Base-by-base conservation (phyloP, 352 stramenopile species). In the Phytophthora melonis region DNA sequence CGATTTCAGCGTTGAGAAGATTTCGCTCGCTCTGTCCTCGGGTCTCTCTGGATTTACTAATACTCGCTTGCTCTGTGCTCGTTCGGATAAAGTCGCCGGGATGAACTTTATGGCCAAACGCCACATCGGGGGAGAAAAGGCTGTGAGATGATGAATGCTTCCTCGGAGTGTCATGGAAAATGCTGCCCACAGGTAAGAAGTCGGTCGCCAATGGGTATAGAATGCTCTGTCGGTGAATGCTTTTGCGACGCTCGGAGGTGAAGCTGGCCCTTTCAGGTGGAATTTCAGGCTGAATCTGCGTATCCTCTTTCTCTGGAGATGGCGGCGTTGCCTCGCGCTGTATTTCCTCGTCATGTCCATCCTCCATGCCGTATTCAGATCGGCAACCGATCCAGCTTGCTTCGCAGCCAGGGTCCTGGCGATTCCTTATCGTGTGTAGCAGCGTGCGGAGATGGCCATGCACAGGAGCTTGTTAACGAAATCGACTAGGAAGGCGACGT, bases 171-270 rank as follows among this genome's bases (percentile, higher is more conserved):
- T 88, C 79, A 25, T 79, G 80, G 1, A 88, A 58, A 50, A 88
- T 66, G 23, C 75, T 80, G 32, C 81, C 87, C 34, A 78, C 63
- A 7, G 81, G 72, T 14, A 87, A 36, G 27, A 88, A 76, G 53
- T 88, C 83, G 27, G 76, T 73, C 49, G 74, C 25, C 41, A 56
- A 18, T 18, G 65, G 58, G 39, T 74, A 74, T 7, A 77, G 36
- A 47, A 74, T 79, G 49, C 72, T 76, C 49, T 56, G 65, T 32
- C 63, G 72, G 21, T 53, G 70, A 18, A 64, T 59, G 23, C 39
- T 75, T 63, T 58, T 67, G n/a, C 62, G 58, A 1, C 34, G 47
- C 18, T 77, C 49, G 9, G 21, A 32, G 11, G n/a, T 32, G 8
- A 56, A 56, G n/a, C n/a, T 56, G 49, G 6, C 21, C 21, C 19